Evolutionary conservation across 1,284 basidiomycete species (phyloP), one percentile per base, ranked within the genome.

Genomic region (Heliocybe sulcata): DNA sequence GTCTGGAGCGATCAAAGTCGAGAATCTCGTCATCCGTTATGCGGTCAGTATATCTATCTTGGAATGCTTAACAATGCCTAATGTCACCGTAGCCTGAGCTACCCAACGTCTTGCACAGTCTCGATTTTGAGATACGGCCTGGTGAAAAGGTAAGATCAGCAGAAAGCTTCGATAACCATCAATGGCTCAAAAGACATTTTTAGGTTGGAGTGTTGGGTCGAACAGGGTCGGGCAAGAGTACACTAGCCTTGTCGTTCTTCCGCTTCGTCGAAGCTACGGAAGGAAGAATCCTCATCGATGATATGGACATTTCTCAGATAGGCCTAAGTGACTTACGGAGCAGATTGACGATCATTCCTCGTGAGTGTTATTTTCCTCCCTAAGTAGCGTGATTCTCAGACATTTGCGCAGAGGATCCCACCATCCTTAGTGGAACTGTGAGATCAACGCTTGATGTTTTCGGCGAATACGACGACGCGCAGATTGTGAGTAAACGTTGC

Each of bases 241-340:
- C 94, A 1, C 79, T 98, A 16, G 94, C 94, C 0, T 75, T 97
- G 25, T 91, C 90, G 20, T 94, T 98, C 77, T 98, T 98, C 85
- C 85, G 97, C 53, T 96, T 97, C 64, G 92, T 96, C 22, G 94
- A 97, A 64, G 88, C 94, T 0, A 84, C 85, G 0, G 79, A 86
- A 63, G 94, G 94, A 1, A 73, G 76, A 3, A 98, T 99, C 56
- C 55, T 85, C 20, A 82, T 99, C 51, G 96, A 98, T 69, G 91
- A 81, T n/a, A 62, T 95, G 23, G 91, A 97, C 62, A 94, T 94
- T 55, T 76, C 90, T 35, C 80, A 81, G 60, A 82, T 98, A 58
- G 93, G 94, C n/a, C 73, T 97, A 33, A 87, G 88, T 0, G 93
- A 96, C 67, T 77, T 99, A 54, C 81, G 96, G 45, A 83, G 83